Evolutionary conservation across 1,139 yeast genomes (phyloP).

Genomic region (Candida frijolesensis): DNA sequence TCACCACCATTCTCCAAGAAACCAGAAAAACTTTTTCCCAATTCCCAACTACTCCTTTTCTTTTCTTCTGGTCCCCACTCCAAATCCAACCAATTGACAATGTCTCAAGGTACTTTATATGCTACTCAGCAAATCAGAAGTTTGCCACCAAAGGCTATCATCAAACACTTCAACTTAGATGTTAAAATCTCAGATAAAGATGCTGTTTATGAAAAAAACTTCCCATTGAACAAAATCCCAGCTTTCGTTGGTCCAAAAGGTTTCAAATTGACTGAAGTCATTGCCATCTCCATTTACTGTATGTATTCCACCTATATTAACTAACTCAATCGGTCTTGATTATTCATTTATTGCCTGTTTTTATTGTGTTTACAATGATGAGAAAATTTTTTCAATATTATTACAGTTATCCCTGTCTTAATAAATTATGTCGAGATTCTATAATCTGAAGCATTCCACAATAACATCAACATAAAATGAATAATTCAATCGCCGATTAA

Average conservation of each 20-base stretch:
- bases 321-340: constrained; percentile 4
- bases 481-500: background rate
- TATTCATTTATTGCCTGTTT: no score
- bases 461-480: background rate
- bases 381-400: constrained; percentile 44
- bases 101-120: constrained; percentile 63
- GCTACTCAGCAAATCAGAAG: constrained; percentile 47
- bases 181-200: constrained; percentile 54
- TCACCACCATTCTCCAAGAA: background rate
- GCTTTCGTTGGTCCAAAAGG: constrained; percentile 83
- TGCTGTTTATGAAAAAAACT: constrained; percentile 50
- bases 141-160: constrained; percentile 60
- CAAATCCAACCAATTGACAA: constrained; percentile 20
- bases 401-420: constrained; percentile 95
- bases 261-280: constrained; percentile 72
- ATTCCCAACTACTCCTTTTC: background rate
- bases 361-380: constrained; percentile 45
- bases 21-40: background rate
- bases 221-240: constrained; percentile 79
- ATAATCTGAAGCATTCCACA: constrained; percentile 41
- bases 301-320: constrained; percentile 21
- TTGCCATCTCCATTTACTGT: constrained; percentile 67
- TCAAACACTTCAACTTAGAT: constrained; percentile 74
- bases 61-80: background rate
- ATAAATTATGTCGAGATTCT: constrained; percentile 72